Base-by-base conservation (phyloP, 2,329 filamentous ascomycete genomes). In the Fusarium dimerum region DNA sequence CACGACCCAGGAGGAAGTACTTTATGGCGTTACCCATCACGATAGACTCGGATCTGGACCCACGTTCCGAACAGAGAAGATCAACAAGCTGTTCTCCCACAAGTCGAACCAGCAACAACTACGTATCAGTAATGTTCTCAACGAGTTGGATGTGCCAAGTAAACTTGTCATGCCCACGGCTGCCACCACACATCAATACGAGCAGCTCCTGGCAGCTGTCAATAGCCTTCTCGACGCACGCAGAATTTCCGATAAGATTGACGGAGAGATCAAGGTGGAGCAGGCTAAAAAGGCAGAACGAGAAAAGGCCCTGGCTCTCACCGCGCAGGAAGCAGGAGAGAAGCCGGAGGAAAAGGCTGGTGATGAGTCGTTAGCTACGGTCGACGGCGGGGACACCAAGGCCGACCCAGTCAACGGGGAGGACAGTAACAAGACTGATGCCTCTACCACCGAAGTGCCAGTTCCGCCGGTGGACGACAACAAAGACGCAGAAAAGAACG, bases 41-140 rank as follows among this genome's bases (percentile, higher is more conserved):
- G 93, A 97, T 50, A 89, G 93, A 29, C 80, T 97, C 39, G 86
- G 88, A 2, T 88, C 87, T 9, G 93, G 94, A 7, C 90, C 96
- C 36, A 88, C 90, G 13, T 97, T 97, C 80, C 89, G 93, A 12
- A 91, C 91, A 29, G 89, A 93, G 63, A 87, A 85, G 69, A 83
- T 93, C 52, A 86, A 87, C 61, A 92, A 92, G 71, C 82, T 90
- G 20, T 87, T 91, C 50, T 85, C 86, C 38, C 88, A 88, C 58
- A 92, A 92, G 74, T 88, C 83, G 15, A 84, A 87, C 48, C 83
- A 88, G 55, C 89, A 92, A 68, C 89, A 90, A 60, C 73, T 84
- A 55, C 88, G 89, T 57, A 92, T 94, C 57, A 84, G 80, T 13
- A 87, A 87, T 49, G 85, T 86, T 5, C 82, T 94, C 20, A 79